Base-by-base conservation (phyloP, 108 stramenopile species). In the Skeletonema grethae region DNA sequence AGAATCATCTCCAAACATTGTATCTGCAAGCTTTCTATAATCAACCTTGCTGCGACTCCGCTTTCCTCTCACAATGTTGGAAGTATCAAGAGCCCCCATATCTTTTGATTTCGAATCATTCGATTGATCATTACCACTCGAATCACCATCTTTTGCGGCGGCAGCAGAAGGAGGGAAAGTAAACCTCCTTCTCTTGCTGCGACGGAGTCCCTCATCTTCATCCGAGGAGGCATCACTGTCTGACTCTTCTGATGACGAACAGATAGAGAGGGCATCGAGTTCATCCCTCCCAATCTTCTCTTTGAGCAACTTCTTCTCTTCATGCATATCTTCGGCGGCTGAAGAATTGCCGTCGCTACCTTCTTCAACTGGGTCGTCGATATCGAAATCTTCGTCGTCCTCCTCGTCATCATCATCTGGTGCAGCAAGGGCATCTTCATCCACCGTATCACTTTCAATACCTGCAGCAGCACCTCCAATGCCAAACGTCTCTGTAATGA, bases 1-100 rank as follows among this genome's bases (percentile, higher is more conserved):
- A 3, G 85, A 75, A 30, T 87, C 65, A 36, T 85, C 74, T 36
- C 94, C 94, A 82, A 95, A 95, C 73, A 95, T 76, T 39, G 83
- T 67, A 58, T 93, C 90, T 59, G 88, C 89, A 38, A 95, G 68
- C 75, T 83, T 86, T 43, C 77, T 64, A 60, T 96, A 96, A 69
- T 96, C 92, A 3, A 94, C 89, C 50, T 72, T 72, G 11, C 70
- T 87, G 9, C 95, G 79, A 39, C 76, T 76, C 2, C 95, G 87
- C 61, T 92, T 94, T 10, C 95, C 95, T 36, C 65, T 31, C 4
- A 96, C 58, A 73, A 96, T 94, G 69, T 96, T 96, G 38, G 75
- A 50, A 63, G 78, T 73, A 65, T 92, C 88, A 18, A 96, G 79
- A 12, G 57, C 75, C 39, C 87, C 87, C 38, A 77, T 46, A 72